phyloP scores from a whole-genome alignment of 2,329 filamentous ascomycete genomes.

The Pseudocercospora fijiensis region DNA sequence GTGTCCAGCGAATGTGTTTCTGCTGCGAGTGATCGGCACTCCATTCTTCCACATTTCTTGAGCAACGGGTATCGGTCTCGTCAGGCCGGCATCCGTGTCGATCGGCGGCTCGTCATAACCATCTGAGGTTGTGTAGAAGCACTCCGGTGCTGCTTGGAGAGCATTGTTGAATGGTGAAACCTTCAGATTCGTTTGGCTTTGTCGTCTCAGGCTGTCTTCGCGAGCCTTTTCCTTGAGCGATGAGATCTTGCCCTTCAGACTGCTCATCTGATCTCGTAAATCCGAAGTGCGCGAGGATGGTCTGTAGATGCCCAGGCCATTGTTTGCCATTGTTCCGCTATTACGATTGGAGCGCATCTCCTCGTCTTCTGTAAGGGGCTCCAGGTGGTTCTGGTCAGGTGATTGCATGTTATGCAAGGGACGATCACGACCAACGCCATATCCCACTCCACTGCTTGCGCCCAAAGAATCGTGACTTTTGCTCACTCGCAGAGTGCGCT shows the following conservation, averaged over 20 bases:
- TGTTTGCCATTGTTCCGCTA: constrained; percentile 18
- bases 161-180: constrained; percentile 78
- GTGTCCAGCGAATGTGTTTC: constrained; percentile 34
- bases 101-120: constrained; percentile 22
- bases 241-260: constrained; percentile 81
- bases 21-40: constrained; percentile 18
- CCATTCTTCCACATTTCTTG: constrained; percentile 18
- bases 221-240: constrained; percentile 73
- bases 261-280: constrained; percentile 81
- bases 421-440: constrained; percentile 19
- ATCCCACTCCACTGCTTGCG: constrained; percentile 15
- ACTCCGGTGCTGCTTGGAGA: constrained; percentile 30
- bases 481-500: constrained; percentile 24
- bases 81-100: constrained; percentile 27
- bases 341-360: constrained; percentile 26
- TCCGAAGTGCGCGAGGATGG: constrained; percentile 70
- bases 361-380: constrained; percentile 46
- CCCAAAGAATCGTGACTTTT: constrained; percentile 32
- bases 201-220: constrained; percentile 73
- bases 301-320: constrained; percentile 53
- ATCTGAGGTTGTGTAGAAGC: constrained; percentile 31
- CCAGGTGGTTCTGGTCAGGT: constrained; percentile 41
- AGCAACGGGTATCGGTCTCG: constrained; percentile 14
- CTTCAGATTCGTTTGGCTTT: constrained; percentile 72
- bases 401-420: constrained; percentile 40